Percentiles rank a stretch among this genome's conserved stretches.
Conservation (phyloP, 192 early-diverging fungal genomes). For the Endogone sp. region DNA sequence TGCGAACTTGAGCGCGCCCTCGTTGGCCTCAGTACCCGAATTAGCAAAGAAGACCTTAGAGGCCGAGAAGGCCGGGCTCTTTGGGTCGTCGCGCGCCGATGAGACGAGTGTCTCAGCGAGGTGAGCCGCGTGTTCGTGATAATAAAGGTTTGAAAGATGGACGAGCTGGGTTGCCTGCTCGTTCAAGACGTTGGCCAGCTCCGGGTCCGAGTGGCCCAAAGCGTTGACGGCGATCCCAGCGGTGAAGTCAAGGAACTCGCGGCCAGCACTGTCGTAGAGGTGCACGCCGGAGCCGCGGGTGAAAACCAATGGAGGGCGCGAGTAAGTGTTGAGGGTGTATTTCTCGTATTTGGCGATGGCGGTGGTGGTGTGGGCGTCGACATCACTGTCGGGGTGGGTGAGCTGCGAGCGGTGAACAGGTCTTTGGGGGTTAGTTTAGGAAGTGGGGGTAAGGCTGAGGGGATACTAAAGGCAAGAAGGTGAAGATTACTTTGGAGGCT, state of each 20-base stretch:
- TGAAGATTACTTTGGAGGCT: too few relatives aligned
- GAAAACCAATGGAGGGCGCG: constrained; percentile 67
- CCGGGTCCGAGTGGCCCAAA: constrained; percentile 82
- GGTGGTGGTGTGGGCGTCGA: constrained; percentile 33
- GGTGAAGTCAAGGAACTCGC: constrained; percentile 86
- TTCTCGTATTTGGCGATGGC: constrained; percentile 44
- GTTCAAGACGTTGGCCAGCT: constrained; percentile 62
- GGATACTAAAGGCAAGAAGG: too few relatives aligned
- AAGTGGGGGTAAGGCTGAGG: neutral
- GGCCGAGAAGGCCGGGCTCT: constrained; percentile 10
- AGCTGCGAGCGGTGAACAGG: constrained; percentile 19
- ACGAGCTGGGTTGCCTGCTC: constrained; percentile 84
- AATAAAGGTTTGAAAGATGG: constrained; percentile 91
- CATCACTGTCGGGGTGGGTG: constrained; percentile 48
- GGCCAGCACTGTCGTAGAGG: constrained; percentile 72
- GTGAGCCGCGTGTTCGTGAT: constrained; percentile 80
- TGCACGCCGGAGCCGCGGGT: constrained; percentile 79
- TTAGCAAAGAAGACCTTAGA: constrained; percentile 91
- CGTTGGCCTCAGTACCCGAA: constrained; percentile 98
- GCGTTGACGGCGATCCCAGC: constrained; percentile 96
- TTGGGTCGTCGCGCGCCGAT: constrained; percentile 22
- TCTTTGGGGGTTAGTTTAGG: neutral
- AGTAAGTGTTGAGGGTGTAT: constrained; percentile 69
- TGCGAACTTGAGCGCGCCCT: constrained; percentile 96
- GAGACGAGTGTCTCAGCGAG: constrained; percentile 79